Evolutionary conservation across 108 stramenopile species (phyloP).

Genomic region (Skeletonema grethae): DNA sequence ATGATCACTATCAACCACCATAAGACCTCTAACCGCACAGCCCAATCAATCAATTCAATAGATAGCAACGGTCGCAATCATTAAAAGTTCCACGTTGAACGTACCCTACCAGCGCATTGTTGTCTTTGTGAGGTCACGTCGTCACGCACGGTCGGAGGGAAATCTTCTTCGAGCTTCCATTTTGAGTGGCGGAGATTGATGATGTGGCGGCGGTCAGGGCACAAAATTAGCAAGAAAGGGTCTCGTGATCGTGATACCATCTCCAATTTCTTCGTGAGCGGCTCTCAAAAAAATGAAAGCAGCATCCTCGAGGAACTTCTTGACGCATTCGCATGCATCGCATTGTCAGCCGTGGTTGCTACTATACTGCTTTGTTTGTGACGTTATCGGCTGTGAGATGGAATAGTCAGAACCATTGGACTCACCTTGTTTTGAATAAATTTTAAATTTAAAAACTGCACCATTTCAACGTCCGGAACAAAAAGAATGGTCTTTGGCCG

Average conservation of each 20-base stretch:
- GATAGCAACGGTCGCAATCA: neutral
- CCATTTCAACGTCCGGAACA: neutral
- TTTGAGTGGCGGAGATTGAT: neutral
- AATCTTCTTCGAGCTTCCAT: neutral
- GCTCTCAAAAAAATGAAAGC: no score
- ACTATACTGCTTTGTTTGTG: no score
- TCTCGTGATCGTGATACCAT: neutral
- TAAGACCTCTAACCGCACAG: neutral
- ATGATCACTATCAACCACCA: neutral
- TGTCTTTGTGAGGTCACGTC: neutral
- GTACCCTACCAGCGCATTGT: slow-evolving; percentile 7
- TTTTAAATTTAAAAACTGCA: no score
- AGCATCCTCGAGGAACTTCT: neutral
- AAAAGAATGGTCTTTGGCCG: neutral
- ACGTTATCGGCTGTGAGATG: no score
- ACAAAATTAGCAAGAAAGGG: neutral
- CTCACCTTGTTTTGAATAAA: no score
- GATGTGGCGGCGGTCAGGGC: neutral
- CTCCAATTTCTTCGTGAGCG: no score
- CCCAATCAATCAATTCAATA: neutral
- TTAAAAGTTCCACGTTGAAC: slow-evolving; percentile 1
- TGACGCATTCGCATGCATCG: no score
- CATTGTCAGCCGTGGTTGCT: no score
- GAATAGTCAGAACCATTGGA: no score
- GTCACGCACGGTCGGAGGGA: neutral